A percentile compares a stretch with the other conserved stretches of the same genome.
phyloP scores from a whole-genome alignment of 2,329 filamentous ascomycete species.

The Cladorrhinum sp. region DNA sequence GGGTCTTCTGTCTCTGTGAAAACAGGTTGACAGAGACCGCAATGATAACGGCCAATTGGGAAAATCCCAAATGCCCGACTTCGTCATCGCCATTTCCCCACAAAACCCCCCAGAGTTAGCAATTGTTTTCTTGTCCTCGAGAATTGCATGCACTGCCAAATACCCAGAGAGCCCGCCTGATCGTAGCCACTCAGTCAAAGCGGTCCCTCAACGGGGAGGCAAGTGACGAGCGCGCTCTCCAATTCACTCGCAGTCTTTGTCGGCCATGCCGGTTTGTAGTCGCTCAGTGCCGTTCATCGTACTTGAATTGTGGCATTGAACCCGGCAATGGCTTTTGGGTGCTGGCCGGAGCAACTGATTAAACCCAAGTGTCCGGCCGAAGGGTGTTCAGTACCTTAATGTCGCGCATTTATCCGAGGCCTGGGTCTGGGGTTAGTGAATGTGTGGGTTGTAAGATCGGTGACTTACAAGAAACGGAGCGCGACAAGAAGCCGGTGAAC shows the following conservation, averaged over 20 bases:
- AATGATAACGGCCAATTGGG: not conserved
- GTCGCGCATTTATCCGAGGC: not conserved
- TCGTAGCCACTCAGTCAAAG: not conserved
- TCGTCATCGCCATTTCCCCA: not conserved
- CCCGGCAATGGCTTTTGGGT: too few species aligned
- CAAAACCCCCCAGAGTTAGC: not conserved
- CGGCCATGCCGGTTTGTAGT: too few species aligned
- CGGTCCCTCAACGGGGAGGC: too few species aligned
- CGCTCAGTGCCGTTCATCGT: too few species aligned
- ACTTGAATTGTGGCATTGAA: too few species aligned
- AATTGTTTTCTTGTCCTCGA: not conserved
- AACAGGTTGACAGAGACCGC: not conserved
- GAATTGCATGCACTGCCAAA: not conserved
- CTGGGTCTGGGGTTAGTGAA: too few species aligned
- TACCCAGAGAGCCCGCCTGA: not conserved
- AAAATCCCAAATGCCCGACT: not conserved
- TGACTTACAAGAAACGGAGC: too few species aligned
- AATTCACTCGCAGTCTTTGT: too few species aligned
- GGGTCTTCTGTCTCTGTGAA: not conserved
- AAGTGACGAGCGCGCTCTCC: too few species aligned
- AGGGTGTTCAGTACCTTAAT: not conserved
- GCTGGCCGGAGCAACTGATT: too few species aligned
- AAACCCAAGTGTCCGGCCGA: not conserved
- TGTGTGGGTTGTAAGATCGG: too few species aligned
- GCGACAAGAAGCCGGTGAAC: too few species aligned